Conservation (phyloP, 371 early-diverging fungal genomes). For the Conidiobolus incongruus region DNA sequence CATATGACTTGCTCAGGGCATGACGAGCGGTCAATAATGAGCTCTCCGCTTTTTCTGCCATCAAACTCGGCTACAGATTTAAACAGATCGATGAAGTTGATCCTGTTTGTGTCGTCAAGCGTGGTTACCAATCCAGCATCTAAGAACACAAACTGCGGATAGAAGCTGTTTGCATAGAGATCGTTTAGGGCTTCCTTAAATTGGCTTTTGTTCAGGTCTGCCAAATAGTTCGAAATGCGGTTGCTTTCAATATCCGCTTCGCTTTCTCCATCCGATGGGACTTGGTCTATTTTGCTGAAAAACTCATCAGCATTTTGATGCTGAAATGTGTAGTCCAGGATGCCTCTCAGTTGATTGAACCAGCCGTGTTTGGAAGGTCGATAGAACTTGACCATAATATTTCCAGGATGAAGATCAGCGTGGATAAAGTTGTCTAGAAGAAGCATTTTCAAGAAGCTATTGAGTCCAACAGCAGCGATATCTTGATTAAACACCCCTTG, state of each 20-base stretch:
- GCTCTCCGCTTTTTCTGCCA: constrained; percentile 49
- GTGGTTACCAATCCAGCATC: constrained; percentile 77
- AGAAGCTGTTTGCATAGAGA: constrained; percentile 37
- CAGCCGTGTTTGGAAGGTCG: constrained; percentile 17
- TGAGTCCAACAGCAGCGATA: constrained; percentile 40
- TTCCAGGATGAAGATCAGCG: constrained; percentile 86
- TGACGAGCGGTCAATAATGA: constrained; percentile 75
- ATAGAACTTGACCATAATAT: constrained; percentile 70
- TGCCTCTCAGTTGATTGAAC: constrained; percentile 13
- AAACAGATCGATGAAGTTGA: constrained; percentile 79
- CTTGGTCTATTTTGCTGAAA: not conserved
- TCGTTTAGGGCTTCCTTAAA: constrained; percentile 21
- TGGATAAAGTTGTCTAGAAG: constrained; percentile 83
- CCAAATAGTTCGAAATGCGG: constrained; percentile 8
- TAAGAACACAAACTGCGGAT: constrained; percentile 57
- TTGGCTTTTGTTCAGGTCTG: constrained; percentile 11
- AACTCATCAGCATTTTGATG: not conserved
- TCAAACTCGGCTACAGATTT: constrained; percentile 65
- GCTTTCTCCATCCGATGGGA: constrained; percentile 14
- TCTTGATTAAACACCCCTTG: constrained; percentile 34
- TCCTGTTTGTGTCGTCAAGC: constrained; percentile 40
- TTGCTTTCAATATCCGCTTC: constrained; percentile 4
- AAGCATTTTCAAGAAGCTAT: constrained; percentile 42
- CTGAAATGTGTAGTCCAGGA: constrained; percentile 10
- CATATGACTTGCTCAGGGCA: constrained; percentile 48